Evolutionary conservation across 1,284 basidiomycete genomes (phyloP).

Genomic region (Trichosporon faecale): DNA sequence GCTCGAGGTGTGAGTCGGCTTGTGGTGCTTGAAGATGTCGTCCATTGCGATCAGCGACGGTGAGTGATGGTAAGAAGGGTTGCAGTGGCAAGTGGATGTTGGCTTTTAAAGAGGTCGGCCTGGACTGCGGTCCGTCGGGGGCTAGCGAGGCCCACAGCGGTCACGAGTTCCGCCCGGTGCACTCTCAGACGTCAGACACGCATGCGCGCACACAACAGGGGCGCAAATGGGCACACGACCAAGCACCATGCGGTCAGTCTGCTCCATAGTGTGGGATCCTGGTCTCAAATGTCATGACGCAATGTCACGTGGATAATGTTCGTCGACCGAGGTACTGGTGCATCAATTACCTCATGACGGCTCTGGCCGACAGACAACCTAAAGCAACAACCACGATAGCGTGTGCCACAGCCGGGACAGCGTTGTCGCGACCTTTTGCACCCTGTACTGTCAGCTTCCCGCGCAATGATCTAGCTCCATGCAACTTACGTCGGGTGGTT

Average conservation of each 20-base stretch:
- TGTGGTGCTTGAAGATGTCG: slow-evolving; percentile 3
- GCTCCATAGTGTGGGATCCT: slow-evolving; percentile 3
- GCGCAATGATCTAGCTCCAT: too few species aligned
- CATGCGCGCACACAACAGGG: not conserved
- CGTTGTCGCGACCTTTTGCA: slow-evolving; percentile 9
- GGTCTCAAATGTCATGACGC: not conserved
- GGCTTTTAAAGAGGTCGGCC: not conserved
- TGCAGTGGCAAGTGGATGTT: not conserved
- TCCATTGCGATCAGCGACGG: slow-evolving; percentile 4
- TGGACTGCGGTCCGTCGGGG: not conserved
- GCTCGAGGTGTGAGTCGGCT: slow-evolving; percentile 9
- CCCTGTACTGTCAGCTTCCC: slow-evolving; percentile 10
- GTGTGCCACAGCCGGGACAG: slow-evolving; percentile 34
- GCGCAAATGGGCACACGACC: not conserved
- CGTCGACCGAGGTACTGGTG: not conserved
- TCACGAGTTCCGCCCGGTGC: not conserved
- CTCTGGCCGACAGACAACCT: not conserved
- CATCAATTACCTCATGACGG: not conserved
- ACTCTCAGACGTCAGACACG: not conserved
- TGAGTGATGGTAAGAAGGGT: not conserved
- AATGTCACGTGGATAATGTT: not conserved
- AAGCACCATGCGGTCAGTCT: not conserved
- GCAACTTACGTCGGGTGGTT: slow-evolving; percentile 19
- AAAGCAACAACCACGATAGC: slow-evolving; percentile 27
- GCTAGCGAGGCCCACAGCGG: not conserved